Percentiles rank a stretch among this genome's conserved stretches.
phyloP scores from a whole-genome alignment of 768 basidiomycete species.

The Amylocystis lapponica region DNA sequence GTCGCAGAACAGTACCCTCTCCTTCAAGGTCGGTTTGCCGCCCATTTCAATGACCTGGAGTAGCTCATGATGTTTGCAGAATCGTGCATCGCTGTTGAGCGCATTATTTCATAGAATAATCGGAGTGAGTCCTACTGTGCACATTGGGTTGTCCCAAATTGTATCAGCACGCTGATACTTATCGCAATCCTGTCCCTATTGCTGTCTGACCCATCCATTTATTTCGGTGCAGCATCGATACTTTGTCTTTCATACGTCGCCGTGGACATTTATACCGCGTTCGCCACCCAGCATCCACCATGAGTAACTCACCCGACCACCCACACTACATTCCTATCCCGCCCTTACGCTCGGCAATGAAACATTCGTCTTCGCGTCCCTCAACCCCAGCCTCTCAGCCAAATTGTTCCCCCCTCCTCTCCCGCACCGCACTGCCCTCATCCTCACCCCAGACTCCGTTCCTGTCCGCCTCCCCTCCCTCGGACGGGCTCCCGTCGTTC shows the following conservation, averaged over 20 bases:
- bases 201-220: no score
- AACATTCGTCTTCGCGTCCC: slow-evolving; percentile 32
- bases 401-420: slow-evolving; percentile 12
- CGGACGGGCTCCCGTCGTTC: not conserved
- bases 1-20: no score
- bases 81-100: no score
- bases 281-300: slow-evolving; percentile 2
- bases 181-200: no score
- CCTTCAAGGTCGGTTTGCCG: no score
- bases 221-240: no score
- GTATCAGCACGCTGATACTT: no score
- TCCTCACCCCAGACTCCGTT: slow-evolving; percentile 3
- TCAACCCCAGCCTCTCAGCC: slow-evolving; percentile 13
- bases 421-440: slow-evolving; percentile 8
- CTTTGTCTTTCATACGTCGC: no score
- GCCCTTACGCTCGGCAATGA: slow-evolving; percentile 50
- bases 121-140: no score
- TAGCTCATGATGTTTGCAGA: not conserved
- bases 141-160: no score
- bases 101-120: no score
- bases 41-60: not conserved
- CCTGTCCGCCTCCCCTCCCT: slow-evolving; percentile 9
- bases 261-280: no score
- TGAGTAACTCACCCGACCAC: slow-evolving; percentile 14
- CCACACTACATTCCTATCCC: slow-evolving; percentile 18